These are phyloP conservation scores for Phytopythium aichiense DNA, from an alignment of 352 stramenopile species.

Conservation along the genomic window DNA sequence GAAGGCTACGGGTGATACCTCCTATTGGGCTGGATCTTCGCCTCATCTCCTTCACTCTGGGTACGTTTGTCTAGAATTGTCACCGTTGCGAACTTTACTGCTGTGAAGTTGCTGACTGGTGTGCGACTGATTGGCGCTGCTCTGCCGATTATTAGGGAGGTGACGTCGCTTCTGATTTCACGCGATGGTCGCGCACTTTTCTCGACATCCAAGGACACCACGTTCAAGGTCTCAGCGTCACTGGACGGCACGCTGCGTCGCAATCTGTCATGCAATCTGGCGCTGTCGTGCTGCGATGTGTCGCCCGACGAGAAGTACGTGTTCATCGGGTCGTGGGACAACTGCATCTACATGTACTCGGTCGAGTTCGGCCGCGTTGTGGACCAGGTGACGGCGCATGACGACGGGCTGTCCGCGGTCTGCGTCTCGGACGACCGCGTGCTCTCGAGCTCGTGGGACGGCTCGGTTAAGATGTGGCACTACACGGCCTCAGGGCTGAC, in stretches of 20 bases:
- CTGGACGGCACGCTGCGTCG: constrained; percentile 56
- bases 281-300: constrained; percentile 74
- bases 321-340: constrained; percentile 81
- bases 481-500: constrained; percentile 67
- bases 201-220: constrained; percentile 70
- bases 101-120: background rate
- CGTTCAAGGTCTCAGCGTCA: constrained; percentile 73
- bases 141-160: constrained; percentile 32
- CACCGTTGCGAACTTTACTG: background rate
- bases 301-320: constrained; percentile 81
- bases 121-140: background rate
- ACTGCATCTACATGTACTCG: constrained; percentile 86
- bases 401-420: constrained; percentile 71
- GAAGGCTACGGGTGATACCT: constrained; percentile 28
- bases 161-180: constrained; percentile 63
- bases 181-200: constrained; percentile 62
- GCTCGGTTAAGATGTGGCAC: constrained; percentile 79
- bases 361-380: constrained; percentile 78
- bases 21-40: constrained; percentile 60
- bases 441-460: constrained; percentile 71
- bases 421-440: constrained; percentile 74
- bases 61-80: constrained; percentile 22
- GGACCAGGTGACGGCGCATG: constrained; percentile 76
- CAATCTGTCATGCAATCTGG: constrained; percentile 72
- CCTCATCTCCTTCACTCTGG: constrained; percentile 65